Evolutionary conservation across 2,329 filamentous ascomycete species (phyloP), one percentile per base, ranked within the genome.

Genomic region (Atkinsonella texensis): DNA sequence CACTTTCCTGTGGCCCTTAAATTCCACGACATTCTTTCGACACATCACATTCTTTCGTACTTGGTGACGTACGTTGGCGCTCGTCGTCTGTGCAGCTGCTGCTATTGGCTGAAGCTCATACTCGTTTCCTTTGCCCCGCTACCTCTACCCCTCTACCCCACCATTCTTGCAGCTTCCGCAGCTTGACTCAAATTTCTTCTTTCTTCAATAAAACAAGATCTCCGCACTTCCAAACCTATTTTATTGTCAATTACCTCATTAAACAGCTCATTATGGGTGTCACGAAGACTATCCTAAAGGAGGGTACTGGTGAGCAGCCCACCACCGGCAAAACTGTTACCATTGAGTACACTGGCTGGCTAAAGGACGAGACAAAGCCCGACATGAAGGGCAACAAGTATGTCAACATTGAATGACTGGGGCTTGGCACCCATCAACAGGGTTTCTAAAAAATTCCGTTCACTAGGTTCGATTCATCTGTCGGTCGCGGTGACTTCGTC

Each of bases 271-370:
- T 55, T 62, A 89, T 89, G 85, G 84, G 77, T 68, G 87, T 95
- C 63, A 77, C 74, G 54, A 94, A 89, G 75, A 77, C 75, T 48
- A 69, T 79, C 56, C 67, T 83, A 60, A 63, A 70, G 38, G 68
- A 77, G 56, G 90, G 91, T 63, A 76, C 77, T 62, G 75, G 76
- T 52, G 66, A 81, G 61, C 73, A 69, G 57, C 87, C 91, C 53
- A 64, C 70, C 58, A 62, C 64, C 15, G 85, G 87, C 58, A 82
- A 96, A 67, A 80, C 71, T 28, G 87, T 97, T 63, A 80, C 79
- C 63, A 95, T 97, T 65, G 81, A 93, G 71, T 97, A 97, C 77
- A 93, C 85, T 42, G 93, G 93, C 62, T 95, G 75, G 71, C 77
- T 97, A 57, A 86, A 85, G 70, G 84, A 94, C 63, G 63, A 73